phyloP scores from a whole-genome alignment of 116 monocot genomes.

The Iris pallida region DNA sequence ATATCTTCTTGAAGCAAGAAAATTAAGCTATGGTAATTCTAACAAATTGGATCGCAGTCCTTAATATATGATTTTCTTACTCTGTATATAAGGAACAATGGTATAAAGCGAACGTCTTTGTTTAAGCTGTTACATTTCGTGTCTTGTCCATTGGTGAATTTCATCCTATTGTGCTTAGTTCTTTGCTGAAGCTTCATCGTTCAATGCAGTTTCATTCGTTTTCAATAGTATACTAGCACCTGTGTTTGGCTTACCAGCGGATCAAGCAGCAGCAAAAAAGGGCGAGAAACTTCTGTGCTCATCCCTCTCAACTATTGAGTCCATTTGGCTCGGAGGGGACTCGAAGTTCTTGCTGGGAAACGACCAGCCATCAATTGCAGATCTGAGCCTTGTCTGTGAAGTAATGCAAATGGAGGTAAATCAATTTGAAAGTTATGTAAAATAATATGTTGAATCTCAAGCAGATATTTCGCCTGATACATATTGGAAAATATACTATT shows the following conservation, averaged over 20 bases:
- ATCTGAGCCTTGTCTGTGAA: slow-evolving; percentile 92
- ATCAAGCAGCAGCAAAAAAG: slow-evolving; percentile 53
- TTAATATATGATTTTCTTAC: too few relatives aligned
- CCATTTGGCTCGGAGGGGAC: slow-evolving; percentile 69
- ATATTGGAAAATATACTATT: too few relatives aligned
- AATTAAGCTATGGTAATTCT: too few relatives aligned
- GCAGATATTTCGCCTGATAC: too few relatives aligned
- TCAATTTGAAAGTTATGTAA: neutral
- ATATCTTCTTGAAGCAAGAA: too few relatives aligned
- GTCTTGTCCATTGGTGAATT: too few relatives aligned
- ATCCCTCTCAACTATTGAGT: slow-evolving; percentile 69
- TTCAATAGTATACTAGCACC: slow-evolving; percentile 51
- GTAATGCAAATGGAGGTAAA: slow-evolving; percentile 81
- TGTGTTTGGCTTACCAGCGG: slow-evolving; percentile 52
- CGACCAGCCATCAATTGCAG: slow-evolving; percentile 75
- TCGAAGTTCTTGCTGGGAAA: slow-evolving; percentile 66
- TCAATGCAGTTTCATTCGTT: slow-evolving; percentile 47
- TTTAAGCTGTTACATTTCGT: too few relatives aligned
- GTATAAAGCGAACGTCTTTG: too few relatives aligned
- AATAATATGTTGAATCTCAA: too few relatives aligned
- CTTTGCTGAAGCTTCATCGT: slow-evolving; percentile 15
- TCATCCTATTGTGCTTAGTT: too few relatives aligned
- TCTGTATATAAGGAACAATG: too few relatives aligned
- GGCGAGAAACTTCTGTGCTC: slow-evolving; percentile 45
- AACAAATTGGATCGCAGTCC: too few relatives aligned